Conservation (phyloP, 2,329 filamentous ascomycete genomes). For the Calonectria montana region DNA sequence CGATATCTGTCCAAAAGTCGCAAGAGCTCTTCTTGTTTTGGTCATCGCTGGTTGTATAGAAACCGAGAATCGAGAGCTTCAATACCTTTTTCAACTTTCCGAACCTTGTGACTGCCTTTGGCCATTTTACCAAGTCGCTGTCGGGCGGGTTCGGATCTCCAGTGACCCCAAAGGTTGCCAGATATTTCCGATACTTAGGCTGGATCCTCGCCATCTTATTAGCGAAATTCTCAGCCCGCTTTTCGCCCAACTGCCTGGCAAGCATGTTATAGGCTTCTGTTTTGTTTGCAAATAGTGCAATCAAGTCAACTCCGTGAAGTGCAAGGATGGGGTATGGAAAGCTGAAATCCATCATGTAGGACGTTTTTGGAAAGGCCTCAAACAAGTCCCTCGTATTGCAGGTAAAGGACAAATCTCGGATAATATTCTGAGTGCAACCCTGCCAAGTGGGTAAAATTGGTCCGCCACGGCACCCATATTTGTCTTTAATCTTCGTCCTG, state of each 20-base stretch:
- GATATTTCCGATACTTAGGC: background rate
- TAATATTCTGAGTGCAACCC: background rate
- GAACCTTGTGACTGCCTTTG: background rate
- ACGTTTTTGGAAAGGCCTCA: background rate
- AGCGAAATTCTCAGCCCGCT: background rate
- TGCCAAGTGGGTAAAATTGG: background rate
- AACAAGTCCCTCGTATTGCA: slow-evolving; percentile 27
- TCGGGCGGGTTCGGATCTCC: background rate
- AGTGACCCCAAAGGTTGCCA: background rate
- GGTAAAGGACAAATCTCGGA: slow-evolving; percentile 23
- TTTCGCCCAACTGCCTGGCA: background rate
- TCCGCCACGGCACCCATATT: slow-evolving; percentile 2
- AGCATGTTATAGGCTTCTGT: background rate
- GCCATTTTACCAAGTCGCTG: background rate
- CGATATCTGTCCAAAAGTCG: background rate
- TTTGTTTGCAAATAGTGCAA: slow-evolving; percentile 11
- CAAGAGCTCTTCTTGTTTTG: background rate
- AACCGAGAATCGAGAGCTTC: background rate
- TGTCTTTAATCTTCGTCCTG: background rate
- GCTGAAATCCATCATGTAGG: slow-evolving; percentile 25
- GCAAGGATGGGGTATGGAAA: background rate
- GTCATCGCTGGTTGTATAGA: background rate
- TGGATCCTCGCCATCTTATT: background rate
- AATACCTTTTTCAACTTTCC: background rate
- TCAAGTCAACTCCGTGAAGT: slow-evolving; percentile 4